Evolutionary conservation across 2,329 filamentous ascomycete species (phyloP).

Genomic region (Trichoderma cornu-damae): DNA sequence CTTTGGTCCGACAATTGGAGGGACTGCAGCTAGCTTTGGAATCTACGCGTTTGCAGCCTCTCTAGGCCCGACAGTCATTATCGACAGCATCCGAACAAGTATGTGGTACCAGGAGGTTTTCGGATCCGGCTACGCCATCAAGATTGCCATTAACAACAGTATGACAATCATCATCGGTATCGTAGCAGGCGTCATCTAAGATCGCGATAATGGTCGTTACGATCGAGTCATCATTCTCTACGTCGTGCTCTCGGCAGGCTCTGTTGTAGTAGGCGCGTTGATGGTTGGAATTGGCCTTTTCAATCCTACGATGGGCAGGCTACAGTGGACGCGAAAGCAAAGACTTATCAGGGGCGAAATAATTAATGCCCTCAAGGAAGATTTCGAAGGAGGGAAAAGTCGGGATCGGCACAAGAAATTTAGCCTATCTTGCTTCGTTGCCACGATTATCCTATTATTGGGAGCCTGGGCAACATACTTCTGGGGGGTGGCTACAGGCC

Average conservation of each 20-base stretch:
- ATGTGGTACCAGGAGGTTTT: conserved; percentile 58
- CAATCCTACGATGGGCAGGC: conserved; percentile 40
- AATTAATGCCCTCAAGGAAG: conserved; percentile 40
- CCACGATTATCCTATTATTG: conserved; percentile 42
- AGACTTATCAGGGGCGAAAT: conserved; percentile 42
- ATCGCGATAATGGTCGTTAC: conserved; percentile 52
- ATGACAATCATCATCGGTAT: conserved; percentile 58
- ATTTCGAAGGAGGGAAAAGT: conserved; percentile 34
- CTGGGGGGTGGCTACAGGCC: conserved; percentile 53
- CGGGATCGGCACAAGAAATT: conserved; percentile 37
- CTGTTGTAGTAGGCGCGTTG: conserved; percentile 40
- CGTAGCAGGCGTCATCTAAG: conserved; percentile 54
- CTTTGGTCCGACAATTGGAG: conserved; percentile 44
- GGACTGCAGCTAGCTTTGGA: conserved; percentile 55
- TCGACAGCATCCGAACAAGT: conserved; percentile 55
- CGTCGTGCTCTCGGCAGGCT: conserved; percentile 46
- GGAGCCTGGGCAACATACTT: conserved; percentile 55
- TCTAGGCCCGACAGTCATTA: conserved; percentile 54
- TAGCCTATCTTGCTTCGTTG: conserved; percentile 40
- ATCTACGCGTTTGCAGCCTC: conserved; percentile 53
- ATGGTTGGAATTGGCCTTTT: conserved; percentile 38
- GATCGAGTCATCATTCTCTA: conserved; percentile 52
- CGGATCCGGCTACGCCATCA: conserved; percentile 55
- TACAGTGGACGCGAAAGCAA: conserved; percentile 56
- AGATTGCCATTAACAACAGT: conserved; percentile 58